Evolutionary conservation across 2,329 filamentous ascomycete genomes (phyloP).

Genomic region (Diaporthe citrichinensis): DNA sequence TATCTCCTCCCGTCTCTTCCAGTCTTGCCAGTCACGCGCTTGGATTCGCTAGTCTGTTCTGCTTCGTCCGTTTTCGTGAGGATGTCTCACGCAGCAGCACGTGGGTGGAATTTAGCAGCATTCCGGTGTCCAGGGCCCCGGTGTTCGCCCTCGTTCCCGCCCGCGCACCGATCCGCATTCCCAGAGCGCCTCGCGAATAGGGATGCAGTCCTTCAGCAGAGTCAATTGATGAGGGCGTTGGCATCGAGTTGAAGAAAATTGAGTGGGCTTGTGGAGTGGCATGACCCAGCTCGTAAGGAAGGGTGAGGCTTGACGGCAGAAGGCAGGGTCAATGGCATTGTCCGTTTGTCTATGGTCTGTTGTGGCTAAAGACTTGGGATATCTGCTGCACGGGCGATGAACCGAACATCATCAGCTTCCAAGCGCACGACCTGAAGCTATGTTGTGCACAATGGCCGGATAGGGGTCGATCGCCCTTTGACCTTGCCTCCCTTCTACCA

Average conservation of each 20-base stretch:
- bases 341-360: background rate
- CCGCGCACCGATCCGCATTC: background rate
- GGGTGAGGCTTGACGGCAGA: background rate
- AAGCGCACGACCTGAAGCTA: constrained; percentile 11
- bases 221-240: background rate
- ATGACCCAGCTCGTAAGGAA: background rate
- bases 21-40: background rate
- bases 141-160: constrained; percentile 10
- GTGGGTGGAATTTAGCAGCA: constrained; percentile 21
- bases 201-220: background rate
- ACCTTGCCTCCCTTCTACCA: background rate
- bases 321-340: constrained; percentile 6
- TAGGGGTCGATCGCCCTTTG: background rate
- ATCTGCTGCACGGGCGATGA: background rate
- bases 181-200: background rate
- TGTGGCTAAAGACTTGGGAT: background rate
- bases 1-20: constrained; percentile 3
- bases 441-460: background rate
- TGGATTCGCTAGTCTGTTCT: constrained; percentile 1
- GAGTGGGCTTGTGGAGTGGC: background rate
- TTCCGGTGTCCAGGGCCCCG: constrained; percentile 6
- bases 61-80: constrained; percentile 12
- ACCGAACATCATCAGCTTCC: constrained; percentile 8
- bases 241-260: background rate
- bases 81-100: constrained; percentile 18